These are phyloP conservation scores for Syncephalastrum racemosum DNA, from an alignment of 371 early-diverging fungal species.

Conservation along the genomic window DNA sequence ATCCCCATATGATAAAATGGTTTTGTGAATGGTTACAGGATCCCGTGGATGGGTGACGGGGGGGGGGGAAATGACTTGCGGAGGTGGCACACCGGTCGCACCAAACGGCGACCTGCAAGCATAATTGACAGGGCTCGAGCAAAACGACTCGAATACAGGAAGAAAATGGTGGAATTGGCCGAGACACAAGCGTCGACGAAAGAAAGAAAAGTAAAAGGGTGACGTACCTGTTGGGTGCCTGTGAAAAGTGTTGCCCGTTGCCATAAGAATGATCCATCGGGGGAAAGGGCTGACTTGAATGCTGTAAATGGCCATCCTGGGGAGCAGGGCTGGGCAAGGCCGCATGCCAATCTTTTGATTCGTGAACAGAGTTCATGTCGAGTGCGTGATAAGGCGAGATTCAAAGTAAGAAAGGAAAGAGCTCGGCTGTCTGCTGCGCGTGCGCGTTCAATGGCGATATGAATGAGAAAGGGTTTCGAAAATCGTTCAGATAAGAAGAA, in stretches of 20 bases:
- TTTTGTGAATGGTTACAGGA: constrained; percentile 6
- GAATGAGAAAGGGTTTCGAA: constrained; percentile 6
- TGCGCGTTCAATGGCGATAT: constrained; percentile 1
- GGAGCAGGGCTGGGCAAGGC: constrained; percentile 28
- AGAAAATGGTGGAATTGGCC: not conserved
- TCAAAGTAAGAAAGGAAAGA: constrained; percentile 3
- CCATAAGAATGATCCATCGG: constrained; percentile 29
- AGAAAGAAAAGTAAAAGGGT: constrained; percentile 2
- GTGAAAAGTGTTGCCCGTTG: constrained; percentile 28
- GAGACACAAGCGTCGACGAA: constrained; percentile 1
- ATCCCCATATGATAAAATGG: constrained; percentile 14
- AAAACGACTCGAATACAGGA: constrained; percentile 3
- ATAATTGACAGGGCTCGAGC: constrained; percentile 25
- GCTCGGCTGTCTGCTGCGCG: constrained; percentile 1
- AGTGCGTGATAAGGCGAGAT: constrained; percentile 3
- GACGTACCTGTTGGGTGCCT: constrained; percentile 43
- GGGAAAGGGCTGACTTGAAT: constrained; percentile 21
- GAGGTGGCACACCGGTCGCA: constrained; percentile 11
- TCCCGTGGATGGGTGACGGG: too few species aligned
- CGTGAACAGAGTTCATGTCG: constrained; percentile 37
- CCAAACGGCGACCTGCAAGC: constrained; percentile 16
- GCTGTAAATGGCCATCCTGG: constrained; percentile 24
- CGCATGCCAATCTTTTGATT: constrained; percentile 44
- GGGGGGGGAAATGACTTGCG: not conserved
- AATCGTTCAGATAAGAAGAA: not conserved